Conservation (phyloP, 225 moss, liverwort and hornwort species). For the Sphagnum contortum region DNA sequence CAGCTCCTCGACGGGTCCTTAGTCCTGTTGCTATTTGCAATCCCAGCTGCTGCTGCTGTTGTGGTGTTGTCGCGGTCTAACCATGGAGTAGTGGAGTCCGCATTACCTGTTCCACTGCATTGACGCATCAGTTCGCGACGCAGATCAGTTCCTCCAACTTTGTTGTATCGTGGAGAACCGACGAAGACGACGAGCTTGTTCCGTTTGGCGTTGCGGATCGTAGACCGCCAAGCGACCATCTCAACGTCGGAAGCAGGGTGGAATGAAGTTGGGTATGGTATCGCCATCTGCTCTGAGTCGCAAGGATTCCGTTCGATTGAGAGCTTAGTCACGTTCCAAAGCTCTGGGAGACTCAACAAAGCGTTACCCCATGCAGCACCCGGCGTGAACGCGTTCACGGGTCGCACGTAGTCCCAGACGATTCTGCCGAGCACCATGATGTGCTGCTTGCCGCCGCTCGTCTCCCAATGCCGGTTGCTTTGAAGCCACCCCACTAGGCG, state of each 20-base stretch:
- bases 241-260: slow-evolving; percentile 2
- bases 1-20: background rate
- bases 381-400: background rate
- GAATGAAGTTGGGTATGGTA: slow-evolving; percentile 8
- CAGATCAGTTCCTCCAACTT: background rate
- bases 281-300: slow-evolving; percentile 3
- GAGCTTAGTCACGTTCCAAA: slow-evolving; percentile 5
- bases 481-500: slow-evolving; percentile 8
- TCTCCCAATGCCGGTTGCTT: slow-evolving; percentile 4
- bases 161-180: slow-evolving; percentile 2
- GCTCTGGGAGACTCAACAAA: slow-evolving; percentile 4
- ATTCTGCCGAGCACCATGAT: slow-evolving; percentile 11
- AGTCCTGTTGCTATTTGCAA: no score
- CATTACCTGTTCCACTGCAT: background rate
- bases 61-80: no score
- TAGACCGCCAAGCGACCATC: background rate
- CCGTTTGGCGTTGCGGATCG: background rate
- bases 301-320: slow-evolving; percentile 9
- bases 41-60: no score
- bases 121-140: slow-evolving; percentile 2
- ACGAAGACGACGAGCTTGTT: slow-evolving; percentile 1
- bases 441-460: slow-evolving; percentile 5
- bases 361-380: slow-evolving; percentile 5
- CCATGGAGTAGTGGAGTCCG: no score
- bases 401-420: slow-evolving; percentile 10